Base-by-base conservation (phyloP, 176 grass and related monocot genomes). In the Hyparrhenia diplandra region DNA sequence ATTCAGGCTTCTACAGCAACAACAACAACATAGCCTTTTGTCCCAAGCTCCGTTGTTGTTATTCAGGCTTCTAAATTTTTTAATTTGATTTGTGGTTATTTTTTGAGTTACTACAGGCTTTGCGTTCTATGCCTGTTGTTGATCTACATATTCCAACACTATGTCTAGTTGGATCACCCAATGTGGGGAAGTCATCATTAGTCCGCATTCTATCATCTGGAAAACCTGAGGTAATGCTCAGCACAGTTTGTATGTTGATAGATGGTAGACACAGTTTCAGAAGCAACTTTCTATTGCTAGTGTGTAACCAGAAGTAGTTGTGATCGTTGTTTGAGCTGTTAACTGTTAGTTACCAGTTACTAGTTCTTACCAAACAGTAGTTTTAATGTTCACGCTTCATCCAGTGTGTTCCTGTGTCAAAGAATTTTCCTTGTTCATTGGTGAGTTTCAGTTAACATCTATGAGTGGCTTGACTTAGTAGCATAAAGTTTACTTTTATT, bases 121-220 rank as follows among this genome's bases (percentile, higher is more conserved):
- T 98, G 83, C 90, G 95, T 79, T 87, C 78, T 41, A 94, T 98
- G 95, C 95, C 92, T 69, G 95, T 98, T 79, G 87, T 94, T 89
- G 95, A 98, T 89, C 90, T 85, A 25, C 80, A 89, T 83, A 90
- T 91, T 60, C 92, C 95, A 46, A 94, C 90, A 6, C 81, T 98
- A n/a, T n/a, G 92, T 86, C 92, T 98, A 82, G 90, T 98, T 52
- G 95, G 92, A 69, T 91, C 95, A 76, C 90, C 95, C 40, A 94
- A 98, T 86, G 95, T 94, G 55, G 95, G n/a, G 95, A 98, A 98
- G 73, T 98, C 95, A 71, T 98, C 95, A 59, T 82, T 98, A 75
- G 95, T 98, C 72, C 88, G 90, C 3, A 85, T 94, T 72, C 83
- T 98, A 67, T 98, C 95, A 32, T 83, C 95, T 10, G 95, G 95